Percentiles rank a stretch among this genome's conserved stretches.
phyloP scores from a whole-genome alignment of 2,329 filamentous ascomycete genomes.

The Venturia asperata region DNA sequence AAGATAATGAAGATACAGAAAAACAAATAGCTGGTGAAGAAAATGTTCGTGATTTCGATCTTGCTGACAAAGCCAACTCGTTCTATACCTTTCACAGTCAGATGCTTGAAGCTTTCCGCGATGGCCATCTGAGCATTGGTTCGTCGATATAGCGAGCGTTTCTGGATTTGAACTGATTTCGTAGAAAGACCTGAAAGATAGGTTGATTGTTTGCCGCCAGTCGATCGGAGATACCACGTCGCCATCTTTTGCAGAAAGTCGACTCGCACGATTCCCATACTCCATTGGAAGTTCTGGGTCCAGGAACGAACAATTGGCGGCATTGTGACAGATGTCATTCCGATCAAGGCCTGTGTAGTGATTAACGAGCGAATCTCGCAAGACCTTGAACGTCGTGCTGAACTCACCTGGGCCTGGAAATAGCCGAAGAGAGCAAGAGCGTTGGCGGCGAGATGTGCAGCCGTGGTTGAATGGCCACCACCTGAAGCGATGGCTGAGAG shows the following conservation, averaged over 20 bases:
- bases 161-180: conserved; percentile 76
- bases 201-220: conserved; percentile 74
- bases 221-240: conserved; percentile 93
- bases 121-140: conserved; percentile 32
- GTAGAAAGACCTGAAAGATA: conserved; percentile 68
- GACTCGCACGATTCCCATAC: conserved; percentile 87
- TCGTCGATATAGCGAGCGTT: conserved; percentile 38
- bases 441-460: conserved; percentile 88
- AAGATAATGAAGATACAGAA: conserved; percentile 77
- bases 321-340: conserved; percentile 70
- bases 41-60: conserved; percentile 88
- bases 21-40: conserved; percentile 84
- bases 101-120: conserved; percentile 22
- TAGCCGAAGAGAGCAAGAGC: conserved; percentile 90
- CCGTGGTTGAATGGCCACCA: conserved; percentile 85
- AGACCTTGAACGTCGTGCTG: neutral
- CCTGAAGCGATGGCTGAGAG: conserved; percentile 85
- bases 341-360: conserved; percentile 43
- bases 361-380: neutral
- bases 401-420: conserved; percentile 68
- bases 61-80: conserved; percentile 77
- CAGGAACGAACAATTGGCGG: conserved; percentile 85
- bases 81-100: conserved; percentile 71
- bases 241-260: conserved; percentile 81
- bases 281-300: conserved; percentile 98